These are phyloP conservation scores for Cryptomeria japonica DNA, from an alignment of 75 land plant species.

Conservation along the genomic window DNA sequence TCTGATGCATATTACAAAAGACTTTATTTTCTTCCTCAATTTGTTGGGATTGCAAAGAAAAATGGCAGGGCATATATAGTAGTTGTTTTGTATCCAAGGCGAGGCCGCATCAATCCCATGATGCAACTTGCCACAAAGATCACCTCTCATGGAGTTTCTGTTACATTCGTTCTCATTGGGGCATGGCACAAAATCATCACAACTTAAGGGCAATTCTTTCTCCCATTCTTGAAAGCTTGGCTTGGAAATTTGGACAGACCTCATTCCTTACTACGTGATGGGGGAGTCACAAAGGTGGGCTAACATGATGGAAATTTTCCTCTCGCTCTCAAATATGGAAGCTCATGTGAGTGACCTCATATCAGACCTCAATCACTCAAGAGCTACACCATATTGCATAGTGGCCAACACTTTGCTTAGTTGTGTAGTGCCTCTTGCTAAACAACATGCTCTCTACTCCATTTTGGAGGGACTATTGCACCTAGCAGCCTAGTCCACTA, in stretches of 20 bases:
- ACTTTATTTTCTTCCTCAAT: too few relatives aligned
- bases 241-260: neutral
- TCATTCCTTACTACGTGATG: neutral
- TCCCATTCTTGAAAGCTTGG: neutral
- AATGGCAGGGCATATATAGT: constrained; percentile 20
- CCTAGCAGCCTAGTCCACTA: too few relatives aligned
- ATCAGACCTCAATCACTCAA: neutral
- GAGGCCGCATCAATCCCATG: constrained; percentile 34
- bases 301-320: neutral
- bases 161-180: constrained; percentile 25
- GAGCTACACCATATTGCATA: neutral
- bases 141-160: neutral
- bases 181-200: neutral
- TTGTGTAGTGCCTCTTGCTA: neutral
- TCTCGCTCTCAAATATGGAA: neutral
- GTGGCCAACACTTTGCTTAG: neutral
- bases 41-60: too few relatives aligned
- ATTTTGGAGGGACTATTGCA: too few relatives aligned
- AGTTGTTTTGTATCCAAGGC: constrained; percentile 19
- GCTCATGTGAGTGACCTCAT: neutral
- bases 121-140: constrained; percentile 33
- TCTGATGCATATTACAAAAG: too few relatives aligned
- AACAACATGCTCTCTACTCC: neutral
- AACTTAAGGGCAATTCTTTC: neutral
- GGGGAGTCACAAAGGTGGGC: neutral